Conservation (phyloP, 2,329 filamentous ascomycete genomes). For the Exophiala calicioides region DNA sequence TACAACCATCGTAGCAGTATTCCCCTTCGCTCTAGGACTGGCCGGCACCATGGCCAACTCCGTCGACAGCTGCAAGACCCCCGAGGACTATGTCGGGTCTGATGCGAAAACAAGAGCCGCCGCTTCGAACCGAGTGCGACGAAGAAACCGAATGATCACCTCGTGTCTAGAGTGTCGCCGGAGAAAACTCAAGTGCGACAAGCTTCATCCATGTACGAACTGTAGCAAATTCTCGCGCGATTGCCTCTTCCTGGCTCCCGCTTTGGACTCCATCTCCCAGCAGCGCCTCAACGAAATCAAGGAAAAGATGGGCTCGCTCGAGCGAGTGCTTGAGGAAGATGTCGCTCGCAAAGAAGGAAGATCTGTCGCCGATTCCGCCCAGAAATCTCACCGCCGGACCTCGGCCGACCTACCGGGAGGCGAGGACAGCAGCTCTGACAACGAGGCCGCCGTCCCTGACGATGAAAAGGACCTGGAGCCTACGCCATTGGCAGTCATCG, state of each 20-base stretch:
- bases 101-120: constrained; percentile 18
- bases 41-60: constrained; percentile 14
- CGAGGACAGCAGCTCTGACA: constrained; percentile 59
- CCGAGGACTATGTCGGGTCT: background rate
- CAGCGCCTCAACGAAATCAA: constrained; percentile 74
- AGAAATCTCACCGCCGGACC: constrained; percentile 49
- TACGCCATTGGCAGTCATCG: constrained; percentile 62
- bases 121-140: constrained; percentile 45
- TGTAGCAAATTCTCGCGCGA: constrained; percentile 54
- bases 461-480: constrained; percentile 63
- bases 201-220: constrained; percentile 69
- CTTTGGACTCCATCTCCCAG: constrained; percentile 69
- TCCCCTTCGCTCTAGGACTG: background rate
- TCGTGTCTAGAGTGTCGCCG: constrained; percentile 71
- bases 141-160: constrained; percentile 66
- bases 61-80: too few species aligned
- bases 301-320: constrained; percentile 72
- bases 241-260: constrained; percentile 65
- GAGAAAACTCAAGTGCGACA: constrained; percentile 78
- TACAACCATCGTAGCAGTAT: too few species aligned
- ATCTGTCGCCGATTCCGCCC: background rate
- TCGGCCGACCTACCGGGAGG: constrained; percentile 31
- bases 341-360: constrained; percentile 47
- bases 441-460: constrained; percentile 43
- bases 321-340: constrained; percentile 69